These are phyloP conservation scores for Glonium stellatum DNA, from an alignment of 495 filamentous ascomycete species.

Conservation along the genomic window DNA sequence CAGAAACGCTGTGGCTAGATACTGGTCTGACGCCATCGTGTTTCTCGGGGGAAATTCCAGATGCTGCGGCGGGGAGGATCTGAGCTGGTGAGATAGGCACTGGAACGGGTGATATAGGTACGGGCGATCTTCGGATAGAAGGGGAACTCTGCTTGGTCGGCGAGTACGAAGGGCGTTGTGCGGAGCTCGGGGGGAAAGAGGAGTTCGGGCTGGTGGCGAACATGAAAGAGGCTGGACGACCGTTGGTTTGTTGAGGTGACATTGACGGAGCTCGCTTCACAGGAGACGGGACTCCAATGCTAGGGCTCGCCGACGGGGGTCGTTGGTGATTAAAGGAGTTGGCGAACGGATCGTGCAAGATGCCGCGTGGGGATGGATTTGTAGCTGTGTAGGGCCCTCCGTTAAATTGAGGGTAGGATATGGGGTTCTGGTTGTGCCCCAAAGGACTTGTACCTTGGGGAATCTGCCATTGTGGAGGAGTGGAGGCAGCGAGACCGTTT, in stretches of 20 bases:
- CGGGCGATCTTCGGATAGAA: slow-evolving; percentile 16
- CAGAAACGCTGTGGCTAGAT: slow-evolving; percentile 42
- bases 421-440: background rate
- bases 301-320: slow-evolving; percentile 11
- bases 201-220: slow-evolving; percentile 24
- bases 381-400: slow-evolving; percentile 10
- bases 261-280: slow-evolving; percentile 24
- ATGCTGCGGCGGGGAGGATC: slow-evolving; percentile 46
- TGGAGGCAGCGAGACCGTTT: slow-evolving; percentile 22
- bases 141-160: slow-evolving; percentile 26
- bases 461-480: slow-evolving; percentile 17
- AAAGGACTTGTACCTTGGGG: slow-evolving; percentile 4
- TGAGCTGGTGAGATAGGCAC: slow-evolving; percentile 32
- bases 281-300: slow-evolving; percentile 12
- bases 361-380: slow-evolving; percentile 1
- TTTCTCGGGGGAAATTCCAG: slow-evolving; percentile 72
- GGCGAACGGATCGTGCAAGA: slow-evolving; percentile 1
- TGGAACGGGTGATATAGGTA: slow-evolving; percentile 4
- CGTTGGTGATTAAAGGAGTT: slow-evolving; percentile 17
- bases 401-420: slow-evolving; percentile 9
- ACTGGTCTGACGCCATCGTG: slow-evolving; percentile 51
- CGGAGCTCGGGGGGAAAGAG: slow-evolving; percentile 21
- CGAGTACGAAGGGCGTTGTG: slow-evolving; percentile 17
- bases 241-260: slow-evolving; percentile 21
- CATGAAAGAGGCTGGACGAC: slow-evolving; percentile 7